Evolutionary conservation across 1,284 basidiomycete species (phyloP).

Genomic region (Moesziomyces aphidis): DNA sequence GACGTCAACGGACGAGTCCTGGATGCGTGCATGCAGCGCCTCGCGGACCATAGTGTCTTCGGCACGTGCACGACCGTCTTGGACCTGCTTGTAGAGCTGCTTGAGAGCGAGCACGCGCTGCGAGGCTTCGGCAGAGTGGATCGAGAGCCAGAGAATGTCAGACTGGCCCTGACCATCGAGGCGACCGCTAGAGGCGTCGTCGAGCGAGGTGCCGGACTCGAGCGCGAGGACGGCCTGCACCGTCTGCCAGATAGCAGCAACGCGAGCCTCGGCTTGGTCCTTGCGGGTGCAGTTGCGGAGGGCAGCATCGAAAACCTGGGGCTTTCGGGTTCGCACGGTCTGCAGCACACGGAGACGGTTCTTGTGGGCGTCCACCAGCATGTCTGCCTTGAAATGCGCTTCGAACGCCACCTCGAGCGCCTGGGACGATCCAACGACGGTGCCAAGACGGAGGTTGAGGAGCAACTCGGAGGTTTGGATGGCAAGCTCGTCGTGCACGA

Average conservation of each 20-base stretch:
- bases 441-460: slow-evolving; percentile 28
- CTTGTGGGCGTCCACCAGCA: slow-evolving; percentile 20
- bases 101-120: slow-evolving; percentile 49
- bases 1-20: slow-evolving; percentile 45
- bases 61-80: slow-evolving; percentile 17
- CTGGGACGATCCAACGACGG: slow-evolving; percentile 18
- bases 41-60: slow-evolving; percentile 56
- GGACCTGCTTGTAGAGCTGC: slow-evolving; percentile 48
- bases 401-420: slow-evolving; percentile 32
- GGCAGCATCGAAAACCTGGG: slow-evolving; percentile 50
- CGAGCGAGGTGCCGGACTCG: slow-evolving; percentile 42
- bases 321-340: slow-evolving; percentile 39
- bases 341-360: slow-evolving; percentile 51
- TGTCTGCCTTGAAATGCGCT: slow-evolving; percentile 18
- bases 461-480: slow-evolving; percentile 31
- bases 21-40: slow-evolving; percentile 51
- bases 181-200: slow-evolving; percentile 17
- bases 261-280: slow-evolving; percentile 29
- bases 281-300: slow-evolving; percentile 34
- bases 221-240: slow-evolving; percentile 49
- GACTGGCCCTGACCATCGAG: slow-evolving; percentile 21
- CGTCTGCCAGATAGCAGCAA: slow-evolving; percentile 44
- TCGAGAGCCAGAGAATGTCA: slow-evolving; percentile 57
- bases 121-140: slow-evolving; percentile 54
- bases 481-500: slow-evolving; percentile 24